These are phyloP conservation scores for Botrytis fragariae DNA, from an alignment of 2,329 filamentous ascomycete species.

Conservation along the genomic window DNA sequence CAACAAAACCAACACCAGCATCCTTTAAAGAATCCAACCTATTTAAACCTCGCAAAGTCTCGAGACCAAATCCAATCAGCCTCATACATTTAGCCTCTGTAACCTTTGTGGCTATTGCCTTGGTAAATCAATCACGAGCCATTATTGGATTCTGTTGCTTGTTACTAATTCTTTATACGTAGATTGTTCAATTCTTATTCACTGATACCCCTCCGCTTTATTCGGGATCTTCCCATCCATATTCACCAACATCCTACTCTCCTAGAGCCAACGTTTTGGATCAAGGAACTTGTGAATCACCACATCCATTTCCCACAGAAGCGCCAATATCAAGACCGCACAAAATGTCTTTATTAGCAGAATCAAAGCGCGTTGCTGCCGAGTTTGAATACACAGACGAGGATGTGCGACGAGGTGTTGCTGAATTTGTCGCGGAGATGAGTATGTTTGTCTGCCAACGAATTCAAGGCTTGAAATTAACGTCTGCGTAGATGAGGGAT, in stretches of 20 bases:
- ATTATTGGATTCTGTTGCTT: neutral
- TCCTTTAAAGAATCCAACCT: neutral
- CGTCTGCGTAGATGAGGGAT: slow-evolving; percentile 66
- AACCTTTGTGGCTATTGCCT: slow-evolving; percentile 35
- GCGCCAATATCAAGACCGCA: slow-evolving; percentile 54
- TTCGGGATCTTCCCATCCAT: slow-evolving; percentile 39
- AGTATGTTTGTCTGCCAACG: slow-evolving; percentile 48
- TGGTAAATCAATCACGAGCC: slow-evolving; percentile 30
- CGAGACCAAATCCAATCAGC: slow-evolving; percentile 31
- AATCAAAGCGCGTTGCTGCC: slow-evolving; percentile 75
- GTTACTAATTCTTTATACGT: slow-evolving; percentile 16
- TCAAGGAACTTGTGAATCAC: slow-evolving; percentile 54
- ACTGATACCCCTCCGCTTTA: slow-evolving; percentile 35
- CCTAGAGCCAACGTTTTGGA: slow-evolving; percentile 44
- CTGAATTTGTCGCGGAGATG: slow-evolving; percentile 86
- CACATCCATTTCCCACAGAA: slow-evolving; percentile 52
- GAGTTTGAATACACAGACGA: slow-evolving; percentile 83
- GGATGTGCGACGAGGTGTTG: slow-evolving; percentile 75
- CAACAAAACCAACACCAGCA: neutral
- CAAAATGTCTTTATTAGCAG: slow-evolving; percentile 62
- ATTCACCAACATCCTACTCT: slow-evolving; percentile 40
- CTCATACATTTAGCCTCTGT: slow-evolving; percentile 38
- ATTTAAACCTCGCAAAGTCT: slow-evolving; percentile 29
- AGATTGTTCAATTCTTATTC: slow-evolving; percentile 55
- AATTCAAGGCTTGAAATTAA: slow-evolving; percentile 29